phyloP scores from a whole-genome alignment of 768 basidiomycete species.

The Terana coerulea region DNA sequence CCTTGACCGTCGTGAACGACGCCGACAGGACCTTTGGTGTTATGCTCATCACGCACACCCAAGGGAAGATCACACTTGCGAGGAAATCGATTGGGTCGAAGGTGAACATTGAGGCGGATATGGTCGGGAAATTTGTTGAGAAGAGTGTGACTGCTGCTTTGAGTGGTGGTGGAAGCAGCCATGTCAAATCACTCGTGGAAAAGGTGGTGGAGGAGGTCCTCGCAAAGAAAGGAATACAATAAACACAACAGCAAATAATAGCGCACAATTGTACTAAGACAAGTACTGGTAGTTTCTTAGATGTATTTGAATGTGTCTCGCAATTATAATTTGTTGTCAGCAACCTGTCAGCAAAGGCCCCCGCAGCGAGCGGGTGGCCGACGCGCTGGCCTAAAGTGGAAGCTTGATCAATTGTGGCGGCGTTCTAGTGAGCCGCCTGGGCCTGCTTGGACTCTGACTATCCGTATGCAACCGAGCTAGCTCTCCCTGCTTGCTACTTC shows the following conservation, averaged over 20 bases:
- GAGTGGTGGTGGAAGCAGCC: conserved; percentile 47
- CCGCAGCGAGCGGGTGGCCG: neutral
- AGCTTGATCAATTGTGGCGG: conserved; percentile 7
- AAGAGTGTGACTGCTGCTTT: conserved; percentile 76
- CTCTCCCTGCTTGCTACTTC: neutral
- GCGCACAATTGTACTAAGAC: neutral
- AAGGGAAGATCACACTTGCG: conserved; percentile 78
- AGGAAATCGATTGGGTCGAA: conserved; percentile 71
- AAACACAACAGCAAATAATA: conserved; percentile 7
- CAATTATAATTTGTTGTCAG: no score
- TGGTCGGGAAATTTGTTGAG: conserved; percentile 88
- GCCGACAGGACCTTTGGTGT: conserved; percentile 64
- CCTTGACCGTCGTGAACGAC: conserved; percentile 78
- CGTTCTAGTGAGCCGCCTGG: conserved; percentile 1
- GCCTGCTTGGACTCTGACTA: conserved; percentile 9
- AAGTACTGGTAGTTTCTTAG: no score
- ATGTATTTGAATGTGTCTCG: no score
- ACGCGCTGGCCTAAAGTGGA: neutral
- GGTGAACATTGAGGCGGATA: conserved; percentile 95
- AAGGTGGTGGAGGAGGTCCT: conserved; percentile 55
- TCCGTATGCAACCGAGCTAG: conserved; percentile 8
- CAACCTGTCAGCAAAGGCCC: no score
- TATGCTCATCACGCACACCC: conserved; percentile 96
- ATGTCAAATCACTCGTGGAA: conserved; percentile 48
- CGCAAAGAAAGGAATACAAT: conserved; percentile 37